phyloP scores from a whole-genome alignment of 192 early-diverging fungal species.

The Mortierella claussenii region DNA sequence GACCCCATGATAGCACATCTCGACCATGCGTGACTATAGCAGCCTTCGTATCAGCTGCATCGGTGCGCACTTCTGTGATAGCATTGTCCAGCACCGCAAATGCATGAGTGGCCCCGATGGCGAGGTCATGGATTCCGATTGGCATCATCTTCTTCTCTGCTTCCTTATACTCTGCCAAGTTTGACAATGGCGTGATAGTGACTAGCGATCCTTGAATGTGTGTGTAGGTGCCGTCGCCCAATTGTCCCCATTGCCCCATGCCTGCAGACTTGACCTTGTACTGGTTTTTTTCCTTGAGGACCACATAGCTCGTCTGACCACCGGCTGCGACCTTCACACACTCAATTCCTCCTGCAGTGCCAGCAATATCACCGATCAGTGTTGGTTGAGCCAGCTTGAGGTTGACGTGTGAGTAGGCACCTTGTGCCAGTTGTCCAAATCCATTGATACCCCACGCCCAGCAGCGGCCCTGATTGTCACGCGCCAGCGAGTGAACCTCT shows the following conservation, averaged over 20 bases:
- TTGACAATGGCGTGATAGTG: constrained; percentile 26
- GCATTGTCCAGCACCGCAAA: constrained; percentile 57
- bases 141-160: constrained; percentile 43
- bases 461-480: constrained; percentile 46
- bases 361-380: constrained; percentile 36
- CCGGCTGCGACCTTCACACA: constrained; percentile 56
- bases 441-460: constrained; percentile 53
- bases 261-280: constrained; percentile 52
- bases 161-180: constrained; percentile 52
- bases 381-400: constrained; percentile 37
- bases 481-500: constrained; percentile 51
- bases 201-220: constrained; percentile 48
- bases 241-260: constrained; percentile 61
- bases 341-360: constrained; percentile 17
- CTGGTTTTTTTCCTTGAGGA: constrained; percentile 38
- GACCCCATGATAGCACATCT: constrained; percentile 57
- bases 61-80: constrained; percentile 25
- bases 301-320: constrained; percentile 53
- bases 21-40: constrained; percentile 42
- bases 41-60: background rate
- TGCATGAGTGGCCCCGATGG: constrained; percentile 52
- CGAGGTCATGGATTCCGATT: constrained; percentile 49
- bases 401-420: constrained; percentile 47
- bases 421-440: constrained; percentile 54
- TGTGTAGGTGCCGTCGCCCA: constrained; percentile 52